phyloP scores from a whole-genome alignment of 2,329 filamentous ascomycete genomes.

The Claviceps africana region DNA sequence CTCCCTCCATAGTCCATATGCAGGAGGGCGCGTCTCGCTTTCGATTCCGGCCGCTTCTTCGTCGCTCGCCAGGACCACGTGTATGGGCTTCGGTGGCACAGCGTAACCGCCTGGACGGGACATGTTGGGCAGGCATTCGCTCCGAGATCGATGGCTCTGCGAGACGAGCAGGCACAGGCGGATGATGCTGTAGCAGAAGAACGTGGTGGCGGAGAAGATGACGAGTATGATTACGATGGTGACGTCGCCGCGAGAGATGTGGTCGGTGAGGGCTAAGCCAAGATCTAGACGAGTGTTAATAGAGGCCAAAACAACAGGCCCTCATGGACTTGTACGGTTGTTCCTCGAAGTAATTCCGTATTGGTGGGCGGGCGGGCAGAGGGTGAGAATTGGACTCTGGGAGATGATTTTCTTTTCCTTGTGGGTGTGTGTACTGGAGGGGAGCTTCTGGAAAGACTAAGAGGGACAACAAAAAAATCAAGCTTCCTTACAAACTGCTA shows the following conservation, averaged over 20 bases:
- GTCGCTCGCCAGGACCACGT: constrained; percentile 59
- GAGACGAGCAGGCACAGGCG: constrained; percentile 55
- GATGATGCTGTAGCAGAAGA: constrained; percentile 70
- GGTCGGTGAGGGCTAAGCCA: constrained; percentile 52
- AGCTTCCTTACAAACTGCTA: constrained; percentile 49
- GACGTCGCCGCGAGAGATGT: constrained; percentile 53
- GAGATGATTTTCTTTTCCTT: not conserved
- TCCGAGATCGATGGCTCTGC: constrained; percentile 24
- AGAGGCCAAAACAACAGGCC: not conserved
- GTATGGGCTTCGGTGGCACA: constrained; percentile 59
- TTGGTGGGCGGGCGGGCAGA: not conserved
- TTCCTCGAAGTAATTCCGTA: not conserved
- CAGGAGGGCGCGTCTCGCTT: constrained; percentile 54
- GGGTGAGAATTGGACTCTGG: not conserved
- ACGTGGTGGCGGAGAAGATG: constrained; percentile 57
- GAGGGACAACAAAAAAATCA: not conserved
- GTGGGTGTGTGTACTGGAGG: not conserved
- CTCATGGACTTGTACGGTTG: not conserved
- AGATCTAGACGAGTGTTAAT: constrained; percentile 41
- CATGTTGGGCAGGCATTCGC: constrained; percentile 24
- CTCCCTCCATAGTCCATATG: constrained; percentile 73
- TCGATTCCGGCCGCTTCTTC: constrained; percentile 51
- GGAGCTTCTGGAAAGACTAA: not conserved
- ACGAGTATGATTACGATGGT: constrained; percentile 69
- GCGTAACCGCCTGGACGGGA: constrained; percentile 50